phyloP scores from a whole-genome alignment of 2,329 filamentous ascomycete species.

The Venturiaceae sp. region DNA sequence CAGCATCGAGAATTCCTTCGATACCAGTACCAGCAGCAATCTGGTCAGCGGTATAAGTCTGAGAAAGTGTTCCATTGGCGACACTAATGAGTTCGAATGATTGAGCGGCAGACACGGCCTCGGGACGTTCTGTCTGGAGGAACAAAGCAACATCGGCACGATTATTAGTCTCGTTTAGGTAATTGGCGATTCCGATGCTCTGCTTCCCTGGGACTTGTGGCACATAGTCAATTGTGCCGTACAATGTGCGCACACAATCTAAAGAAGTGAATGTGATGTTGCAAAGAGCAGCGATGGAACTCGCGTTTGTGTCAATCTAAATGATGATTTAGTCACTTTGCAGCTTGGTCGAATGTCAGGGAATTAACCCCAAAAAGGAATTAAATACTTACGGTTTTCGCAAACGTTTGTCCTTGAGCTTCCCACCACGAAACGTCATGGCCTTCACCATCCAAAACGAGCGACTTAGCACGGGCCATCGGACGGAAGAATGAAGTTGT shows the following conservation, averaged over 20 bases:
- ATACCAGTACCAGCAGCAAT: neutral
- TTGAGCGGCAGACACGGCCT: conserved; percentile 7
- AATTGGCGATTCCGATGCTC: conserved; percentile 2
- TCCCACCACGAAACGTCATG: neutral
- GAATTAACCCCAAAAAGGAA: neutral
- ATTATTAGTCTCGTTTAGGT: conserved; percentile 4
- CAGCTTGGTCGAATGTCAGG: too few relatives aligned
- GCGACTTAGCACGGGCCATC: conserved; percentile 15
- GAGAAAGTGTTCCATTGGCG: neutral
- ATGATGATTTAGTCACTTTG: too few relatives aligned
- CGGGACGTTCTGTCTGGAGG: neutral
- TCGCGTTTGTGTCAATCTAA: neutral
- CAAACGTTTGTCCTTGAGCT: neutral
- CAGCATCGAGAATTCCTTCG: conserved; percentile 8
- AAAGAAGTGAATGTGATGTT: conserved; percentile 2
- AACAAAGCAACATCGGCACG: neutral
- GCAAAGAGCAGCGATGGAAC: neutral
- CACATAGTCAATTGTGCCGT: conserved; percentile 5
- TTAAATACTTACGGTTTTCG: neutral
- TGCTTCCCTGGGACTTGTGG: conserved; percentile 6
- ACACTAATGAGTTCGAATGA: conserved; percentile 8
- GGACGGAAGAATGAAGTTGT: conserved; percentile 49
- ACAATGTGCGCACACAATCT: conserved; percentile 1
- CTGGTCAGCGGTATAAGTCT: neutral
- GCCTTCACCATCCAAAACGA: conserved; percentile 2